These are phyloP conservation scores for Candida glucosophila DNA, from an alignment of 1,139 yeast genomes.

Conservation along the genomic window DNA sequence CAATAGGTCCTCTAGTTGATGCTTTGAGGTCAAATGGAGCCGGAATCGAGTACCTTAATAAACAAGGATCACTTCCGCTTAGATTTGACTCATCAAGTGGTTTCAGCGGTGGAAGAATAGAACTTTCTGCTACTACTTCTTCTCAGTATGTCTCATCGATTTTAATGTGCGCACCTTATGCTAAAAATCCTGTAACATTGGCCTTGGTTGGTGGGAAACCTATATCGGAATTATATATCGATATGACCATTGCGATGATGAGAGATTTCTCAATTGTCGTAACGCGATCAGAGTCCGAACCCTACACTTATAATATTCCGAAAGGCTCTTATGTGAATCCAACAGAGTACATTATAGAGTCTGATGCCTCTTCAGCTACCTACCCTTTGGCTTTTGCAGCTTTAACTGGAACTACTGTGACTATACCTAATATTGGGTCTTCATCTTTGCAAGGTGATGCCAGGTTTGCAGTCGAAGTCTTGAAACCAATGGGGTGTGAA, in stretches of 20 bases:
- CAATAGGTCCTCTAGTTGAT: constrained; percentile 92
- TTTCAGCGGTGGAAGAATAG: constrained; percentile 84
- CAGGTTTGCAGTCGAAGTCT: constrained; percentile 86
- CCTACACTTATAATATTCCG: constrained; percentile 85
- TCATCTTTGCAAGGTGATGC: constrained; percentile 96
- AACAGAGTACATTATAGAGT: constrained; percentile 75
- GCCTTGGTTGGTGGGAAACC: constrained; percentile 94
- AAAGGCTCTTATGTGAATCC: constrained; percentile 77
- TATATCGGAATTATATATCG: constrained; percentile 89
- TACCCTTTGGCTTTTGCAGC: constrained; percentile 98
- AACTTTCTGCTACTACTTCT: constrained; percentile 90
- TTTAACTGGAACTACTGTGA: constrained; percentile 87
- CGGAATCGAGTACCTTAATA: constrained; percentile 58
- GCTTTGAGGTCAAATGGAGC: constrained; percentile 81
- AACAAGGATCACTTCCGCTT: constrained; percentile 80
- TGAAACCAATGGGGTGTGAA: constrained; percentile 89
- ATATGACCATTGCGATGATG: constrained; percentile 98
- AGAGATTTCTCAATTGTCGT: constrained; percentile 77
- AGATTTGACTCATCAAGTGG: constrained; percentile 62
- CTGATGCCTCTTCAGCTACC: constrained; percentile 98
- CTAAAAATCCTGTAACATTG: constrained; percentile 77
- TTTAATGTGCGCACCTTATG: constrained; percentile 97
- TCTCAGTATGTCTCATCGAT: constrained; percentile 96
- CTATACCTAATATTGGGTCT: constrained; percentile 90
- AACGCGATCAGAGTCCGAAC: constrained; percentile 59